Conservation (phyloP, 495 filamentous ascomycete genomes). For the Beverwykella pulmonaria region DNA sequence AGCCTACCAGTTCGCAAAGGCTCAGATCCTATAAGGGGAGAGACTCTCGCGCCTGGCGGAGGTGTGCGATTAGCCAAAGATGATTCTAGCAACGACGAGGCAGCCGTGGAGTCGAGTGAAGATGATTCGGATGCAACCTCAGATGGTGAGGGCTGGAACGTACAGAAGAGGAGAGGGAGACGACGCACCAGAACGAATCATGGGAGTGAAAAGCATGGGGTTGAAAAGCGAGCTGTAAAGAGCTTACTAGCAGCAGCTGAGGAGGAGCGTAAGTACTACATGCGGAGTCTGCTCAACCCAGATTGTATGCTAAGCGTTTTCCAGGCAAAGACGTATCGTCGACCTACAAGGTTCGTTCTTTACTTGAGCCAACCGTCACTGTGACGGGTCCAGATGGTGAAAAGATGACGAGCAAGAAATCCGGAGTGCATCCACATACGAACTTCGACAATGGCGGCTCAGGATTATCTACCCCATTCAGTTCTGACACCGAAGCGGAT, state of each 20-base stretch:
- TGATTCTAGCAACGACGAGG: constrained; percentile 63
- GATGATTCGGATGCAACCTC: constrained; percentile 48
- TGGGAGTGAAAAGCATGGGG: constrained; percentile 36
- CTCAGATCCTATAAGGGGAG: constrained; percentile 41
- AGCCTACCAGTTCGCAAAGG: constrained; percentile 52
- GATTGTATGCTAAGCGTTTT: constrained; percentile 39
- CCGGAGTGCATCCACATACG: constrained; percentile 76
- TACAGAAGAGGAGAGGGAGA: constrained; percentile 47
- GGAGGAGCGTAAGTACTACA: constrained; percentile 70
- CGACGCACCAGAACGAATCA: constrained; percentile 32
- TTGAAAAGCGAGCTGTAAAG: constrained; percentile 44
- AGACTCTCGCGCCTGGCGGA: constrained; percentile 50
- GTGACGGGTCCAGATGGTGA: constrained; percentile 65
- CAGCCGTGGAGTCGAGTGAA: constrained; percentile 48
- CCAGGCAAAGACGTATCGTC: constrained; percentile 46
- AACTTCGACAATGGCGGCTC: constrained; percentile 74
- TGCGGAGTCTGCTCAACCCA: neutral
- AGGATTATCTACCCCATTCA: constrained; percentile 72
- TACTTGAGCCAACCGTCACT: constrained; percentile 65
- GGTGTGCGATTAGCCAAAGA: constrained; percentile 74
- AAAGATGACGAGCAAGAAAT: constrained; percentile 57
- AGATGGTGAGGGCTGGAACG: constrained; percentile 50
- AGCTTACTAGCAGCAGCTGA: constrained; percentile 70
- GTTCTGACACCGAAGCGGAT: constrained; percentile 85
- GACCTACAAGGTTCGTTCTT: constrained; percentile 55